Percentiles rank a stretch among this genome's conserved stretches.
phyloP scores from a whole-genome alignment of 2,329 filamentous ascomycete genomes.

The Gaeumannomyces tritici region DNA sequence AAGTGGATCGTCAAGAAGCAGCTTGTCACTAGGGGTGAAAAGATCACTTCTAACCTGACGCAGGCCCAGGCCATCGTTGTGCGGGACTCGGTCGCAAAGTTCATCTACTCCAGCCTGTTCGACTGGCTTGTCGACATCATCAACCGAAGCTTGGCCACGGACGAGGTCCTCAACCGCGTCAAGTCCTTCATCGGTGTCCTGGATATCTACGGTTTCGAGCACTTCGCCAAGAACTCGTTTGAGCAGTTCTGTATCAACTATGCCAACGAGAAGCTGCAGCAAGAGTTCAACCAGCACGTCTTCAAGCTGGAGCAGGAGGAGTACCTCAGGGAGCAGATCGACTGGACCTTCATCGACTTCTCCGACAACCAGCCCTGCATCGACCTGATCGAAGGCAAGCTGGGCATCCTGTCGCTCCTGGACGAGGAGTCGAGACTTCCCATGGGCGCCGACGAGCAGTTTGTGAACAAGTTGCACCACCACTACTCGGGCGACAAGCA shows the following conservation, averaged over 20 bases:
- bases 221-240: constrained; percentile 99
- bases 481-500: constrained; percentile 87
- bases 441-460: constrained; percentile 95
- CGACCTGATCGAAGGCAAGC: constrained; percentile 92
- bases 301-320: constrained; percentile 99
- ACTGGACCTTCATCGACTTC: constrained; percentile 99
- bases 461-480: constrained; percentile 91
- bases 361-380: constrained; percentile 99
- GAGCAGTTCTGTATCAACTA: constrained; percentile 99
- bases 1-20: constrained; percentile 99
- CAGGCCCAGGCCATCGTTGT: constrained; percentile 92
- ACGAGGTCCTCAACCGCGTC: constrained; percentile 74
- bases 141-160: constrained; percentile 81
- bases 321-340: constrained; percentile 90
- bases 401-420: constrained; percentile 83
- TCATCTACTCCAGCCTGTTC: constrained; percentile 95
- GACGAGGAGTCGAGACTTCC: constrained; percentile 95
- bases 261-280: constrained; percentile 97
- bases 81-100: constrained; percentile 94
- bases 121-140: constrained; percentile 99
- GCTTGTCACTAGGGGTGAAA: constrained; percentile 88
- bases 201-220: constrained; percentile 99
- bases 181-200: constrained; percentile 92
- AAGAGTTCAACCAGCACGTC: constrained; percentile 98
- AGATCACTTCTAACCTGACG: constrained; percentile 91